Percentiles rank a stretch among this genome's conserved stretches.
Conservation (phyloP, 176 grass and related monocot genomes). For the Neostapfia colusana region DNA sequence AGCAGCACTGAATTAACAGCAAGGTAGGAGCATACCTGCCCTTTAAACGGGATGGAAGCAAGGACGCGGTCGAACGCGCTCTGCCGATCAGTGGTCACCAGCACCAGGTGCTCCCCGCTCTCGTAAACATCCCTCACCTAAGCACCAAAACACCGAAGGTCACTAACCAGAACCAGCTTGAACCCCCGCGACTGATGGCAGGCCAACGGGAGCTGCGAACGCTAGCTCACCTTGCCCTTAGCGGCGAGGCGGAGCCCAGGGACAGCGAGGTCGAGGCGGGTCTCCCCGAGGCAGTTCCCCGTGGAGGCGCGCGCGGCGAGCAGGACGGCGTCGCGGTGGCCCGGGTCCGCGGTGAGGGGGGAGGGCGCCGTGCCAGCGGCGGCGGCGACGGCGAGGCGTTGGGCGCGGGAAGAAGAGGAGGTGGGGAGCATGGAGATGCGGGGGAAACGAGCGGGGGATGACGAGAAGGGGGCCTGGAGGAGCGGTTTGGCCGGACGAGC, state of each 20-base stretch:
- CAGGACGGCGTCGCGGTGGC: conserved; percentile 60
- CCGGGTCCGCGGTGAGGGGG: conserved; percentile 53
- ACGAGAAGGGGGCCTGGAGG: background rate
- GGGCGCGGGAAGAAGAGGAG: conserved; percentile 21
- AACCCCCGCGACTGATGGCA: background rate
- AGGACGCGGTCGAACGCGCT: conserved; percentile 93
- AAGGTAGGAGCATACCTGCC: conserved; percentile 56
- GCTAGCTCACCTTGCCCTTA: conserved; percentile 76
- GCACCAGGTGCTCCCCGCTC: conserved; percentile 74
- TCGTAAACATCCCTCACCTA: conserved; percentile 95
- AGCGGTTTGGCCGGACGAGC: conserved; percentile 39
- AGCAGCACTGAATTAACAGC: background rate
- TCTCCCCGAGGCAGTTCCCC: conserved; percentile 83
- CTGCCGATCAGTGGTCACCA: conserved; percentile 95
- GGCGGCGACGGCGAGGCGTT: conserved; percentile 1
- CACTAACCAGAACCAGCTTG: background rate
- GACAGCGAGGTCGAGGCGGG: conserved; percentile 66
- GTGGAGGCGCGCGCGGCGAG: conserved; percentile 46
- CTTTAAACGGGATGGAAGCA: conserved; percentile 95
- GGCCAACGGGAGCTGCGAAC: background rate
- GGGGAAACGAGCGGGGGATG: background rate
- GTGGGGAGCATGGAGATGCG: conserved; percentile 20
- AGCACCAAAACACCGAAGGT: conserved; percentile 13
- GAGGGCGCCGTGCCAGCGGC: conserved; percentile 19
- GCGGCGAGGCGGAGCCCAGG: conserved; percentile 58